Conservation (phyloP, 2,329 filamentous ascomycete genomes). For the Beauveria caledonica region DNA sequence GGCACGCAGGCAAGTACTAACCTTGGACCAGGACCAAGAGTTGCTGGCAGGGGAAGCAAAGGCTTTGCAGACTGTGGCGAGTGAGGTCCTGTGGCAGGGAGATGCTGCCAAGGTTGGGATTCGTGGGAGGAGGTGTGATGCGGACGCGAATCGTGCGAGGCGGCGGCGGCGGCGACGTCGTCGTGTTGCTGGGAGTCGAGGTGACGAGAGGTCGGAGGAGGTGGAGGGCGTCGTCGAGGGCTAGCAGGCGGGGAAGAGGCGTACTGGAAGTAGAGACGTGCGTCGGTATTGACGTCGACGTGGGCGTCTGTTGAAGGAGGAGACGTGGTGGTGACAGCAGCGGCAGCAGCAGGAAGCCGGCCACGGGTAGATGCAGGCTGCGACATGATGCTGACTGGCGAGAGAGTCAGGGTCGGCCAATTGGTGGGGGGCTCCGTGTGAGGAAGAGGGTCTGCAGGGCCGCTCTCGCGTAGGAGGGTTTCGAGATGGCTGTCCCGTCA, state of each 20-base stretch:
- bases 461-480: constrained; percentile 19
- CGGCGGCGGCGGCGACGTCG: background rate
- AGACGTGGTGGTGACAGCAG: background rate
- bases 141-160: background rate
- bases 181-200: background rate
- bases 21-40: constrained; percentile 2
- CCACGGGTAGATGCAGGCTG: constrained; percentile 3
- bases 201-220: background rate
- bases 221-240: constrained; percentile 1
- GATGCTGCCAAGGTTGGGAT: background rate
- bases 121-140: background rate
- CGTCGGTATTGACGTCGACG: background rate
- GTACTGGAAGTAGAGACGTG: background rate
- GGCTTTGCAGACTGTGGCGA: constrained; percentile 1
- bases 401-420: constrained; percentile 1
- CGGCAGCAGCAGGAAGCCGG: background rate
- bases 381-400: constrained; percentile 10
- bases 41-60: background rate
- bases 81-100: background rate
- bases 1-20: background rate
- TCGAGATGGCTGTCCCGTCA: constrained; percentile 32
- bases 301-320: background rate
- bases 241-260: background rate
- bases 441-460: constrained; percentile 3
- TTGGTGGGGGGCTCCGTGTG: background rate